Base-by-base conservation (phyloP, 2,329 filamentous ascomycete genomes). In the Zasmidium citrigriseum region DNA sequence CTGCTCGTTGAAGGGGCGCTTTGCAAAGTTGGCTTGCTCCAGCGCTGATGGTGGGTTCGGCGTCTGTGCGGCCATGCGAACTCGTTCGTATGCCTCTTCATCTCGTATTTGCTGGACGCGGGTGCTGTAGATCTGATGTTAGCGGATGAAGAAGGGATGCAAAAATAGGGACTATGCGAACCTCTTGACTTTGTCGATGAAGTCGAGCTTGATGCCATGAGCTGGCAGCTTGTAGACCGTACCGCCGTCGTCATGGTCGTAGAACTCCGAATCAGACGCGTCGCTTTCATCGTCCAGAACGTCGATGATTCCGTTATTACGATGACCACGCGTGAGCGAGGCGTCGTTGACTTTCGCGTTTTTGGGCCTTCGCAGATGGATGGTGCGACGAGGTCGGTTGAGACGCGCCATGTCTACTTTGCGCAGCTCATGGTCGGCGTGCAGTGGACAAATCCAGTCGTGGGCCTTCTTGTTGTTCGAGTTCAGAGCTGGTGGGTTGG, bases 361-460 rank as follows among this genome's bases (percentile, higher is more conserved):
- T 68, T 78, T 81, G 21, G 80, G 82, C 63, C 76, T 78, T 58
- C 82, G 78, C 55, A 82, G 75, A 66, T 79, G 78, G n/a, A 74
- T 62, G 49, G 69, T 73, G 45, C 75, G 72, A 9, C 57, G 57
- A 22, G 64, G 66, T 27, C 64, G 65, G 7, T 61, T 61, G 22
- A 73, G 64, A 20, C 65, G 51, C n/a, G 59, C 46, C 5, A 66
- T 64, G 9, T 87, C 84, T 20, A 88, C 76, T 48, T 82, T 77
- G 25, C 77, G 77, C 57, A 96, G 80, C 57, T 93, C 82, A 62
- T 93, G 87, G 54, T 95, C 90, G 45, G 89, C 81, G 72, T 99
- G 95, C 63, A 89, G 86, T 51, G 93, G 93, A 71, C 95, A 99
- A 75, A 87, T 89, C 91, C 92, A 99, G 55, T 87, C 89, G 68